Base-by-base conservation (phyloP, 345 rosid genomes). In the Sisymbrium altissimum region DNA sequence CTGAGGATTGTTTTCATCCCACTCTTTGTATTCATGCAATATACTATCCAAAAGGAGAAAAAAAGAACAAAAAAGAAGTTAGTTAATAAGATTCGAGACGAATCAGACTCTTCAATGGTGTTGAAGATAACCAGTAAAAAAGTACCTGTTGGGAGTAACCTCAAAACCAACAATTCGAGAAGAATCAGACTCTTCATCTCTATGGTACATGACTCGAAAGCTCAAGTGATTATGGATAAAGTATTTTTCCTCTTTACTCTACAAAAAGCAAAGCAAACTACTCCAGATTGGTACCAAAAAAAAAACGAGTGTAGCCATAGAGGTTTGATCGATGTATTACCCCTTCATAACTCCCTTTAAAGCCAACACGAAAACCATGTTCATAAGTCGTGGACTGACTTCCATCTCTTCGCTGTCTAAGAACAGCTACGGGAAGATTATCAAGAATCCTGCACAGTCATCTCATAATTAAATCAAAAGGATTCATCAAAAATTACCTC, bases 371-470 rank as follows among this genome's bases (percentile, higher is more conserved):
- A 66, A 83, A 94, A 71, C 98, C 98, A 36, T 89, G 98, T 66
- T 88, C 96, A 66, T 94, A 91, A 48, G 98, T 91, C n/a, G 87
- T 91, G 7, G 95, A 86, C 59, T 70, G 90, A 80, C 81, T 82
- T 11, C 95, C 97, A 85, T 91, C 98, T 78, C 96, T 91, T 81
- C 97, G 84, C 79, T 87, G 90, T 78, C 96, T 83, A 73, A 73
- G 91, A 70, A 94, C 97, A 76, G 98, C 98, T 75, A 94, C 98
- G 1, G 98, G 98, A 83, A 94, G 98, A 80, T 94, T 94, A 81
- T 91, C 98, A 12, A 94, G 84, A 81, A 94, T 94, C 97, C 97
- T 94, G 81, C 72, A 79, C 18, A 80, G 53, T 60, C 79, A 80
- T 44, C 45, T 43, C 23, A 32, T 5, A 10, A 21, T 10, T 23